Base-by-base conservation (phyloP, 345 rosid species). In the Lagerstroemia speciosa region DNA sequence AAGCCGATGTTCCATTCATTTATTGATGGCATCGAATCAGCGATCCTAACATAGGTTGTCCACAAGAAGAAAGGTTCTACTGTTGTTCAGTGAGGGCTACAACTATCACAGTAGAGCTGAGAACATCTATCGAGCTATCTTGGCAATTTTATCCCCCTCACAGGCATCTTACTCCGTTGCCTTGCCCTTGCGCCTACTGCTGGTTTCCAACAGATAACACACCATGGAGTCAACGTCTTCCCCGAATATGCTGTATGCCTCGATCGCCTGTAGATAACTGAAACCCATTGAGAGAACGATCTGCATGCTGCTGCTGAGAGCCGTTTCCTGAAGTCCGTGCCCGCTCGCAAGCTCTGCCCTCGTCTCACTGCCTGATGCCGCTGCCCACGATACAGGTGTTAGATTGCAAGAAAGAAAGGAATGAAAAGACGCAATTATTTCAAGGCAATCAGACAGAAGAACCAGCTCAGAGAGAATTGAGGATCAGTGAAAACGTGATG, bases 181-280 rank as follows among this genome's bases (percentile, higher is more conserved):
- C 83, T 89, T 89, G 81, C 96, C 96, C 80, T 89, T 89, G 64
- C 92, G 83, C 68, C 96, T 76, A 80, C 87, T 79, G 76, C 83
- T 80, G 12, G 91, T 92, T 76, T 95, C 98, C 78, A 95, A 6
- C 64, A 95, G 84, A 69, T 89, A 95, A 62, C 93, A 92, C 32
- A 95, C 94, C 86, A 92, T 85, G 6, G 99, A 95, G 67, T 95
- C 96, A 17, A 92, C 94, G 26, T 95, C 98, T 15, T 95, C 99
- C 34, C 98, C 99, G 10, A 92, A 95, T 72, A 95, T 89, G 83
- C 93, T 89, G 78, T 89, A 87, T 3, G 99, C 99, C 80, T 92
- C 94, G 1, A 85, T 78, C 38, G 74, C 96, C 81, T 95, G 98
- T 70, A 83, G 72, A 71, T 95, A 92, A 79, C 88, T 87, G 81